Percentiles rank a stretch among this genome's conserved stretches.
Evolutionary conservation across 164 flowering plant genomes (phyloP).

Genomic region (Umbellularia californica): DNA sequence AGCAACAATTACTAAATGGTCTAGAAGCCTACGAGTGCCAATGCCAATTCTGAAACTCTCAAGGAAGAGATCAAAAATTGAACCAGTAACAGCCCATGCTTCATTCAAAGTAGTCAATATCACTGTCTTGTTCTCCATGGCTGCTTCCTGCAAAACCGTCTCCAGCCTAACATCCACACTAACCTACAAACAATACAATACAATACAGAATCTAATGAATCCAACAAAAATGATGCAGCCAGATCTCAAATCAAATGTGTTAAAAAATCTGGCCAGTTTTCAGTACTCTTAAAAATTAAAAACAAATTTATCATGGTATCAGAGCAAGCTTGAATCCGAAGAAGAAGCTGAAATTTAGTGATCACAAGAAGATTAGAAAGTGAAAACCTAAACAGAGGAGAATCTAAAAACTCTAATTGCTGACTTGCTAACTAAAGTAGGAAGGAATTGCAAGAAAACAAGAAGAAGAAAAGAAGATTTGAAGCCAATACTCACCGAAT

Average conservation of each 20-base stretch:
- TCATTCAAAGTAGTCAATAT: slow-evolving; percentile 76
- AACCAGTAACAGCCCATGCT: slow-evolving; percentile 78
- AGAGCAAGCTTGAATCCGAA: no score
- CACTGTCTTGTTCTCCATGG: slow-evolving; percentile 61
- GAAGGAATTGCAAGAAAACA: background rate
- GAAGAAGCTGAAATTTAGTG: background rate
- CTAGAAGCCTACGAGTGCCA: slow-evolving; percentile 45
- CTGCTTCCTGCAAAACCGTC: slow-evolving; percentile 49
- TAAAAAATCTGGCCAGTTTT: no score
- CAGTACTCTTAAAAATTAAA: background rate
- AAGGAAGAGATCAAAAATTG: slow-evolving; percentile 67
- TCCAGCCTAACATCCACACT: slow-evolving; percentile 39
- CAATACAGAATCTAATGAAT: no score
- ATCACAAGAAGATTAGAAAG: background rate
- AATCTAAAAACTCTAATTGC: background rate
- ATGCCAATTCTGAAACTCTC: slow-evolving; percentile 76
- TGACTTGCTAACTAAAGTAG: background rate
- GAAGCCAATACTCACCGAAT: slow-evolving; percentile 10
- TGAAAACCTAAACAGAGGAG: background rate
- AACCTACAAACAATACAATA: slow-evolving; percentile 27
- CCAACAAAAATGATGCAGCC: no score
- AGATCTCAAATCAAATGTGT: background rate
- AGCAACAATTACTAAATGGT: slow-evolving; percentile 73
- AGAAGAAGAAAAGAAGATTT: background rate
- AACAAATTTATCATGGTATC: no score